phyloP scores from a whole-genome alignment of 345 rosid genomes.

The Adansonia digitata region DNA sequence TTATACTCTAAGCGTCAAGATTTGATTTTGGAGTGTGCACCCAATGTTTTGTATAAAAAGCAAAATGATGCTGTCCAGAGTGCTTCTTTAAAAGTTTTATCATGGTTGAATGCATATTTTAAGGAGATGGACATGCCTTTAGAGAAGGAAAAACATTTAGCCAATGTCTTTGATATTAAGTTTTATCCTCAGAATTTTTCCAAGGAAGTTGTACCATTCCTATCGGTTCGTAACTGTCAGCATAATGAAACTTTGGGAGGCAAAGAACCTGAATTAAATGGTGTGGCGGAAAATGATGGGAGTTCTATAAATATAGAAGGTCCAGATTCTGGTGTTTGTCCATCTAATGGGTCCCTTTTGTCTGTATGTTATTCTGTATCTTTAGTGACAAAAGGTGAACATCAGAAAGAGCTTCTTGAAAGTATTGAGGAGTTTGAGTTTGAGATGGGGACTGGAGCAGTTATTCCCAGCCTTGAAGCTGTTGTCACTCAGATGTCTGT shows the following conservation, averaged over 20 bases:
- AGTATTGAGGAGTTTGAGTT: slow-evolving; percentile 76
- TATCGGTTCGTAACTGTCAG: slow-evolving; percentile 19
- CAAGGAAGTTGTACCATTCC: slow-evolving; percentile 37
- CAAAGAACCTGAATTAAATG: slow-evolving; percentile 22
- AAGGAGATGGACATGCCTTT: slow-evolving; percentile 33
- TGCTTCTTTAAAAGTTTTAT: slow-evolving; percentile 67
- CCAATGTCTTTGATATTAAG: slow-evolving; percentile 33
- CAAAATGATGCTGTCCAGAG: slow-evolving; percentile 67
- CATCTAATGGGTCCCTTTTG: slow-evolving; percentile 53
- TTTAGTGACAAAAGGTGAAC: slow-evolving; percentile 38
- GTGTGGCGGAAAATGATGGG: slow-evolving; percentile 24
- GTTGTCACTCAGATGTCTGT: slow-evolving; percentile 74
- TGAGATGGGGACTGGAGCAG: slow-evolving; percentile 84
- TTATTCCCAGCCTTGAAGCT: slow-evolving; percentile 50
- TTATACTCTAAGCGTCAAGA: slow-evolving; percentile 57
- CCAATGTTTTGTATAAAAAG: slow-evolving; percentile 54
- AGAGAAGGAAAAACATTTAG: slow-evolving; percentile 37
- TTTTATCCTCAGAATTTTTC: slow-evolving; percentile 34
- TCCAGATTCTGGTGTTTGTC: slow-evolving; percentile 52
- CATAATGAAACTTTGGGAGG: slow-evolving; percentile 20
- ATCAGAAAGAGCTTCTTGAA: slow-evolving; percentile 67
- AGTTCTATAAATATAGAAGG: slow-evolving; percentile 42
- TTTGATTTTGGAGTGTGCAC: slow-evolving; percentile 61
- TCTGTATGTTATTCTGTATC: slow-evolving; percentile 59
- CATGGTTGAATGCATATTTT: slow-evolving; percentile 64